Evolutionary conservation across 2,329 filamentous ascomycete species (phyloP).

Genomic region (Cladosporium halotolerans): DNA sequence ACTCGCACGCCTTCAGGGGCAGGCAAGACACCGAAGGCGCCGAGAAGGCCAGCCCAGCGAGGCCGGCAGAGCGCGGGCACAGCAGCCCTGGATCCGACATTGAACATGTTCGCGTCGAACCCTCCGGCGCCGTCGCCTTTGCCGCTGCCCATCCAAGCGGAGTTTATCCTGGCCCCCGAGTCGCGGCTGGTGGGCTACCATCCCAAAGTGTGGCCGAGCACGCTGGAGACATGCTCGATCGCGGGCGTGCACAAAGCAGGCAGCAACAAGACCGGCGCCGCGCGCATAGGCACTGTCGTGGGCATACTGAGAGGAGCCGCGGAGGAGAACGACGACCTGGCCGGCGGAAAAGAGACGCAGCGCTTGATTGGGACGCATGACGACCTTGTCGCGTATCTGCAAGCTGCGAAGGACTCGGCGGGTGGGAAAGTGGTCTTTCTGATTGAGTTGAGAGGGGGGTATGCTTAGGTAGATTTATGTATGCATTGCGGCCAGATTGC

Average conservation of each 20-base stretch:
- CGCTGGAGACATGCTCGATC: conserved; percentile 53
- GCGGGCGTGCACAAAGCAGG: conserved; percentile 59
- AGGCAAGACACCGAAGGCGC: conserved; percentile 10
- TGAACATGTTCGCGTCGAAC: conserved; percentile 12
- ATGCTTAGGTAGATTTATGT: neutral
- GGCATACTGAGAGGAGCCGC: conserved; percentile 55
- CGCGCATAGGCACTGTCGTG: conserved; percentile 55
- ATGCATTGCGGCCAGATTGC: too few relatives aligned
- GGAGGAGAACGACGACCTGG: conserved; percentile 10
- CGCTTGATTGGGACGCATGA: conserved; percentile 64
- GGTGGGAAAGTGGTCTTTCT: conserved; percentile 49
- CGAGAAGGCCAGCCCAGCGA: neutral
- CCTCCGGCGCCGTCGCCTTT: conserved; percentile 12
- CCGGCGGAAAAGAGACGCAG: conserved; percentile 53
- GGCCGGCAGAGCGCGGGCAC: neutral
- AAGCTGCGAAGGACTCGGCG: conserved; percentile 47
- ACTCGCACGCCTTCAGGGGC: conserved; percentile 1
- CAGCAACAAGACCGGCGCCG: conserved; percentile 54
- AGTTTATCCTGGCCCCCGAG: conserved; percentile 62
- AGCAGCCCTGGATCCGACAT: conserved; percentile 45
- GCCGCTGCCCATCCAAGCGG: conserved; percentile 50
- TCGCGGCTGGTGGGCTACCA: conserved; percentile 49
- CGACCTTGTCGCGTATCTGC: conserved; percentile 65
- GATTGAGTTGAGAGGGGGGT: conserved; percentile 22
- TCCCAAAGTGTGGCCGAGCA: conserved; percentile 58